Evolutionary conservation across 2,329 filamentous ascomycete species (phyloP), one percentile per base, ranked within the genome.

Genomic region (Pestalotiopsis sp.): DNA sequence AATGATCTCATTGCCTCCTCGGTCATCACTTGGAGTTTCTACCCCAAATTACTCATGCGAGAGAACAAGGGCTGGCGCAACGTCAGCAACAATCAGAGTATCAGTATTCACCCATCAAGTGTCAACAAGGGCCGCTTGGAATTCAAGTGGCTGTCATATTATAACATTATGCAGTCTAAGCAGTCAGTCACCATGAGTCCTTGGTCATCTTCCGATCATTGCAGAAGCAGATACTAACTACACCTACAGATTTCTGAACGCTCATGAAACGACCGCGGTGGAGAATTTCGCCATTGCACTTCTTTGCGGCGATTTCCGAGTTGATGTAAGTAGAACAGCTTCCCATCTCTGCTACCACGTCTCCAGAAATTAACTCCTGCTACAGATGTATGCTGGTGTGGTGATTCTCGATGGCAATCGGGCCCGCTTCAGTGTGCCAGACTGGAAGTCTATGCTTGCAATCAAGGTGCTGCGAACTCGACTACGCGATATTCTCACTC

Each of bases 151-250:
- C 83, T 99, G 59, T 96, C 93, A 0, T 99, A 97, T 79, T 98
- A 98, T 82, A 93, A 97, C 78, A 97, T 98, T 72, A 97, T 98
- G 94, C 95, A 98, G 79, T 92, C 92, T 2, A 94, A 91, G 84
- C 82, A 93, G 91, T 87, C 87, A 87, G 84, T 85, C 31, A 25
- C 64, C 5, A 9, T 4, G 17, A n/a, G 23, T 36, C 3, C 20
- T n/a, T 9, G 17, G 11, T 36, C 31, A 20, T 17, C 25, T 39
- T 14, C 11, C 9, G 14, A 38, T 4, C 7, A 36, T 7, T 23
- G 52, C 23, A 4, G 14, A 41, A 59, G 41, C 27, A 69, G 76
- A 65, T 73, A 17, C 49, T 58, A 38, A 66, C 27, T 14, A 23
- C 27, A 9, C 17, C 17, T 58, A 6, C 65, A 91, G 89, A 70